Base-by-base conservation (phyloP, 2,329 filamentous ascomycete genomes). In the Neoscytalidium dimidiatum region DNA sequence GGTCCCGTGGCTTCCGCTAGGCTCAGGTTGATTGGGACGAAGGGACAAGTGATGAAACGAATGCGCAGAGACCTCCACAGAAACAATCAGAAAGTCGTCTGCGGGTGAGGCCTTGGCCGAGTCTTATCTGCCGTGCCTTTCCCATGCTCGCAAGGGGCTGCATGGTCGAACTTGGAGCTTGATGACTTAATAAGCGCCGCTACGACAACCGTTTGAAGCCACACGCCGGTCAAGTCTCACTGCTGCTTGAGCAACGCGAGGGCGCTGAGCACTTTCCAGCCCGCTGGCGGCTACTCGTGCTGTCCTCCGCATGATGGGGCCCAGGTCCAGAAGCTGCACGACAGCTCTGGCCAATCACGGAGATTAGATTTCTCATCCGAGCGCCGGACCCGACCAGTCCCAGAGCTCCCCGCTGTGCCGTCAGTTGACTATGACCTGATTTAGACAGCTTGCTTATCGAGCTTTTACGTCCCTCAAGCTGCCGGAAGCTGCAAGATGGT, bases 281-380 rank as follows among this genome's bases (percentile, higher is more conserved):
- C 44, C 11, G 14, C 28, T 29, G 13, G 19, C 17, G 52, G 35
- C 53, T 19, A 35, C 53, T 29, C 44, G 8, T 58, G 53, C 53
- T 43, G n/a, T n/a, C 29, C 52, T 57, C 51, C 51, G 51, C 51
- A 41, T 31, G 43, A 17, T 19, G 19, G 13, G 46, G 23, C 56
- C 13, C 44, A 43, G 60, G 60, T 33, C 33, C 46, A 41, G 33
- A 26, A 23, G 28, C 29, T 31, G 53, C 26, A 14, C 35, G 6
- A 9, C 53, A 43, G 35, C 17, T 31, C 35, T 35, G 28, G 33
- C 60, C 60, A 63, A 63, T 63, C 60, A 58, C 53, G 60, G 60
- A 63, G 60, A 11, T 44, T 63, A 63, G 23, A 63, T 63, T 63
- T 63, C 60, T 52, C 48, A 63, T 63, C 60, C 60, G 60, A 43